Evolutionary conservation across 164 flowering plant species (phyloP), one percentile per base, ranked within the genome.

Genomic region (Umbellularia californica): DNA sequence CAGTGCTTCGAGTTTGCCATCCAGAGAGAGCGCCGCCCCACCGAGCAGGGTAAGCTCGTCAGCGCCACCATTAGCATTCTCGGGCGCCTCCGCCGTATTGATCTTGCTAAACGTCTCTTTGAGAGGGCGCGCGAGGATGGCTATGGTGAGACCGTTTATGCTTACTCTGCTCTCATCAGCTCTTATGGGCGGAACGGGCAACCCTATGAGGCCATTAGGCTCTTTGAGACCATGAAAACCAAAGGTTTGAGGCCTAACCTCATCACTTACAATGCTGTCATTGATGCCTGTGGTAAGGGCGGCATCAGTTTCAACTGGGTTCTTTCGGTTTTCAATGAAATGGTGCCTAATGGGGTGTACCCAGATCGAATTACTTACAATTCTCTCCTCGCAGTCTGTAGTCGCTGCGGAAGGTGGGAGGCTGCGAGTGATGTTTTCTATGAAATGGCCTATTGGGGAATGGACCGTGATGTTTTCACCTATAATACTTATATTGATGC

Each of bases 231-330:
- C 9, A 96, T 96, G 99, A 93, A 85, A 72, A 72, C 35, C 11
- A 79, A 72, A 30, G 92, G 95, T 5, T 82, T 96, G 87, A 89
- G 75, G 84, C 98, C 99, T 0, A 96, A 96, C 84, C 84, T 94
- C 72, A 97, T 96, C 17, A 91, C 97, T 50, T 96, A 91, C 72
- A 96, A 96, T 86, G 94, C 99, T 7, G 90, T 94, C 64, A 96
- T 96, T 71, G 98, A 96, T 85, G 99, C 99, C 0, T 92, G 94
- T 85, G 99, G 90, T 2, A 96, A 96, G 84, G 98, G 97, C 63
- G 98, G 99, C 23, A 89, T 88, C 62, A 90, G 90, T 58, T 91
- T 89, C 72, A 79, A 82, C 41, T 73, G 77, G 63, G 97, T 91
- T 0, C 77, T 79, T 12, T 85, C 74, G 70, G 80, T 92, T 67